Conservation (phyloP, 768 basidiomycete species). For the Cyathus striatus region DNA sequence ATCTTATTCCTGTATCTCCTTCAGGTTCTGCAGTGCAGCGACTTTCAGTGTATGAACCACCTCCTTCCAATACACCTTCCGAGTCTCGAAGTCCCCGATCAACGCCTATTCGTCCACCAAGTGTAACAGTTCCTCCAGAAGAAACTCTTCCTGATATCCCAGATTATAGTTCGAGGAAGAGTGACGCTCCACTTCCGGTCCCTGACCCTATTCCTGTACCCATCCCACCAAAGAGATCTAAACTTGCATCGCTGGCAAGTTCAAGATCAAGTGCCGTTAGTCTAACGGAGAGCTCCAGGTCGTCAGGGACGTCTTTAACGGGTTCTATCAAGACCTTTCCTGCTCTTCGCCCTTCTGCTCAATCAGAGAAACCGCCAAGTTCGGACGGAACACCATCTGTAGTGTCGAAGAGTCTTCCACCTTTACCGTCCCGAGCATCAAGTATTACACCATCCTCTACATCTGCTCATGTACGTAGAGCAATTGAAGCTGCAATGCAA, state of each 20-base stretch:
- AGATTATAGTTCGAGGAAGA: conserved; percentile 46
- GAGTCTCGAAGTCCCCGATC: conserved; percentile 31
- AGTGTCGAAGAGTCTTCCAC: conserved; percentile 18
- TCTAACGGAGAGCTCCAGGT: conserved; percentile 47
- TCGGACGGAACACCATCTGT: conserved; percentile 23
- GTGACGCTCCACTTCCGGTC: conserved; percentile 16
- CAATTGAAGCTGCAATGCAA: conserved; percentile 63
- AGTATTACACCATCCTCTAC: conserved; percentile 38
- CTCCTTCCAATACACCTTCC: conserved; percentile 48
- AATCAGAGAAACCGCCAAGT: conserved; percentile 40
- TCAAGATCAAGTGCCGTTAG: conserved; percentile 50
- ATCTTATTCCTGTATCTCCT: conserved; percentile 39
- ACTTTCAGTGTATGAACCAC: conserved; percentile 52
- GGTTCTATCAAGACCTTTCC: conserved; percentile 74
- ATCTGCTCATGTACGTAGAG: conserved; percentile 57
- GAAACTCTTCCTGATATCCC: conserved; percentile 54
- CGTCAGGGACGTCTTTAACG: conserved; percentile 46
- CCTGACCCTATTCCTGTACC: conserved; percentile 13
- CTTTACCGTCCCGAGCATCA: conserved; percentile 9
- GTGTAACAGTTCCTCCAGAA: conserved; percentile 36
- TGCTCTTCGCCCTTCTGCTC: conserved; percentile 58
- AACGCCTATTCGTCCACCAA: conserved; percentile 34
- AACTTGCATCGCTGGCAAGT: conserved; percentile 63
- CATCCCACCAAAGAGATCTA: conserved; percentile 47
- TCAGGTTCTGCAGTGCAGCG: conserved; percentile 61